These are phyloP conservation scores for Tolypocladium sp. DNA, from an alignment of 2,329 filamentous ascomycete genomes.

Conservation along the genomic window DNA sequence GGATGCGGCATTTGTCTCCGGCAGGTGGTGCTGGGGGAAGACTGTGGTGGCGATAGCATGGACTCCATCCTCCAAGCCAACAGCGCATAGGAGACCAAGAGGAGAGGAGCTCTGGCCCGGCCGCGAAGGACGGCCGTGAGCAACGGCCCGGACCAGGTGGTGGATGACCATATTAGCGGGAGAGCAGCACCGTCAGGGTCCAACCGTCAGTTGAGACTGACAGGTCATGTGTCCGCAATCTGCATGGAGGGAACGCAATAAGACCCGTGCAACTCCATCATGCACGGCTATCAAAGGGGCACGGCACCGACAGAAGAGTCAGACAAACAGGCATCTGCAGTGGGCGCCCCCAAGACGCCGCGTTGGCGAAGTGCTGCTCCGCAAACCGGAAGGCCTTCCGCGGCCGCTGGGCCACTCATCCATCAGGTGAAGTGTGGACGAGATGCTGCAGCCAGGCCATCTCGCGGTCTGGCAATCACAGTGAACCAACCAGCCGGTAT, in stretches of 20 bases:
- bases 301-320: neutral
- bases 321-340: neutral
- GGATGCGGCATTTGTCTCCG: neutral
- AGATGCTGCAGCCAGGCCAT: slow-evolving; percentile 2
- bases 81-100: neutral
- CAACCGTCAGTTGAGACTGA: neutral
- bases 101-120: too few species aligned
- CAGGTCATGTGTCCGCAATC: neutral
- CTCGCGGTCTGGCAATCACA: neutral
- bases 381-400: slow-evolving; percentile 6
- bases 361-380: neutral
- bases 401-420: slow-evolving; percentile 1
- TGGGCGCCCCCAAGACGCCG: neutral
- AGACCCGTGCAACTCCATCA: neutral
- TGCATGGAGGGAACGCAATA: neutral
- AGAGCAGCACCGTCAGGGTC: neutral
- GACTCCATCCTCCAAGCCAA: neutral
- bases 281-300: neutral
- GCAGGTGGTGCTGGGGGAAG: neutral
- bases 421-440: too few species aligned
- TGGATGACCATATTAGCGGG: neutral
- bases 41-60: neutral
- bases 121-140: too few species aligned
- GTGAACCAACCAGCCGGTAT: slow-evolving; percentile 5
- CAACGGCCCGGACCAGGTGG: neutral